These are phyloP conservation scores for Amborella trichopoda DNA, from an alignment of 164 flowering plant species.

Conservation along the genomic window DNA sequence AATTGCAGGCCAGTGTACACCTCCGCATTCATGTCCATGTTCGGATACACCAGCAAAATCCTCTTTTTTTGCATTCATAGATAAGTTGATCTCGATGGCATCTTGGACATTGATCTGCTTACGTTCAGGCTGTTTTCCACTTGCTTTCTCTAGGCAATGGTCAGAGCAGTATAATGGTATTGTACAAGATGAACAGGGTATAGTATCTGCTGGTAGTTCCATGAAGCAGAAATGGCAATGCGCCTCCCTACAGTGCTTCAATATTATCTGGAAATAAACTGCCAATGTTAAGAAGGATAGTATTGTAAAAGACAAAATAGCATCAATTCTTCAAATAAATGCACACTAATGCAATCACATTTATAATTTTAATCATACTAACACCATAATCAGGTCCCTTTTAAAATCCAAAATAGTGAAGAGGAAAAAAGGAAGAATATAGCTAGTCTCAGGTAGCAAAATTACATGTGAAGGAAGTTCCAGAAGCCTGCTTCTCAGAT, in stretches of 20 bases:
- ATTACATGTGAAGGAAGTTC: no score
- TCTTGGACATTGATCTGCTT: constrained; percentile 13
- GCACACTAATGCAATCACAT: no score
- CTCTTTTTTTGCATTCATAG: constrained; percentile 4
- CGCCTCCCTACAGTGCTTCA: constrained; percentile 63
- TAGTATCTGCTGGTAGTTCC: constrained; percentile 59
- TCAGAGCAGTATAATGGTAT: constrained; percentile 63
- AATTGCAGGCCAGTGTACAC: constrained; percentile 66
- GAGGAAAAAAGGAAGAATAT: no score
- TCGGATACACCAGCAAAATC: constrained; percentile 23
- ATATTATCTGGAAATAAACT: constrained; percentile 43
- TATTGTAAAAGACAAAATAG: no score
- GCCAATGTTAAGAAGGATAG: background rate
- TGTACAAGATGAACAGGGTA: constrained; percentile 73
- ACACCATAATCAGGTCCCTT: no score
- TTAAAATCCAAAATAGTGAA: no score
- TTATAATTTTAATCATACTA: no score
- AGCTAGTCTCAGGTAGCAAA: no score
- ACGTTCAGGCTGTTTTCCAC: constrained; percentile 24
- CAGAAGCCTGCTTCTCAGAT: no score
- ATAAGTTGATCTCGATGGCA: constrained; percentile 17
- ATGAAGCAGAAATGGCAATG: constrained; percentile 87
- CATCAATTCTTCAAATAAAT: no score
- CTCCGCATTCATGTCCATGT: constrained; percentile 78
- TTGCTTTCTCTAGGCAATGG: constrained; percentile 47